Base-by-base conservation (phyloP, 2,329 filamentous ascomycete species). In the Xylaria sp. region DNA sequence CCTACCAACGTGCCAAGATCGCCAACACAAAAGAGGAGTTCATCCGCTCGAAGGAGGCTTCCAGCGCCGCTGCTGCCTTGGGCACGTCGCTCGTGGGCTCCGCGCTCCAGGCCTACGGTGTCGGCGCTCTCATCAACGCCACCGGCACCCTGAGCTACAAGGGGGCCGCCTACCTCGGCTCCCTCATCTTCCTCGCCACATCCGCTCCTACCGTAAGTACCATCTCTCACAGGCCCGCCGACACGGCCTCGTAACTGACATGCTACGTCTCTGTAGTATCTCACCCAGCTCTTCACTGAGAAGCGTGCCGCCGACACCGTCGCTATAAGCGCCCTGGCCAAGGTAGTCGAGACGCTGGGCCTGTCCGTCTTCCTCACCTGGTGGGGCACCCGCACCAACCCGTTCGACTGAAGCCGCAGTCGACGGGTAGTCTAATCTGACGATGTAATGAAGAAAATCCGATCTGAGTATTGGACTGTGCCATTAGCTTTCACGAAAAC, bases 11-110 rank as follows among this genome's bases (percentile, higher is more conserved):
- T 71, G 93, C 94, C 70, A 93, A 96, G 85, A 82, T 87, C 64
- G 87, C 94, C 78, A 94, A 96, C 87, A 91, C 90, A 74, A 96
- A 95, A 83, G 93, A 98, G 82, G 94, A 98, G 82, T 98, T 97
- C 81, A 81, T 96, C 79, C 90, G 90, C 79, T 96, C 92, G 71
- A 94, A 93, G 85, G 94, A 98, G 83, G 91, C 94, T 67, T 88
- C 90, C 65, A 90, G 90, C 63, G 93, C 93, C 68, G 93, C 91
- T 67, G 86, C 93, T 63, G 91, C 93, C 69, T 97, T 91, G 90
- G 92, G 93, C 76, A 94, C 91, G 68, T 95, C 93, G 40, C 85
- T 98, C 65, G 83, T 93, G 75, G 95, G 95, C 76, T 95, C 92
- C 60, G 92, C 90, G 62, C 80, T 97, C 63, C 93, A 97, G 83